Conservation (phyloP, 768 basidiomycete species). For the Gelatoporia subvermispora region DNA sequence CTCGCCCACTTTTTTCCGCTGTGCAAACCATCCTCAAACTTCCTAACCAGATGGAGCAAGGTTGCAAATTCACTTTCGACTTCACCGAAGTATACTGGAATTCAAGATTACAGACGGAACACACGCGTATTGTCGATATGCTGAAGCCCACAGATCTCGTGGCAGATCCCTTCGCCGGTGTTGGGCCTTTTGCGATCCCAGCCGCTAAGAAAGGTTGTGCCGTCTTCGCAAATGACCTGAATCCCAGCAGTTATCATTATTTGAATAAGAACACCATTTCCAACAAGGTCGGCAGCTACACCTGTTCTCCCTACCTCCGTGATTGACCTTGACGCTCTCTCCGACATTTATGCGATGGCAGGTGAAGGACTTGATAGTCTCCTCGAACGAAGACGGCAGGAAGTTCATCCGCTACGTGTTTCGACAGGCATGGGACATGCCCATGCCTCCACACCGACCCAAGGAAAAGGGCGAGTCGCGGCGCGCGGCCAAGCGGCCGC, state of each 20-base stretch:
- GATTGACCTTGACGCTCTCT: background rate
- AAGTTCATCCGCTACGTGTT: conserved; percentile 72
- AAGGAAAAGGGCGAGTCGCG: no score
- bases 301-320: no score
- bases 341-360: conserved; percentile 24
- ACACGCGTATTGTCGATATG: conserved; percentile 71
- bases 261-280: conserved; percentile 63
- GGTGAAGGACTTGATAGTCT: conserved; percentile 68
- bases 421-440: conserved; percentile 48
- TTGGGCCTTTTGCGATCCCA: conserved; percentile 93
- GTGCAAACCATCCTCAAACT: background rate
- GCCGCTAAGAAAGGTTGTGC: conserved; percentile 88
- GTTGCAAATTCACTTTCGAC: conserved; percentile 88
- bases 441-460: conserved; percentile 47
- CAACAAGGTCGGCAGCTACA: conserved; percentile 60
- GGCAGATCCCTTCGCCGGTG: conserved; percentile 94
- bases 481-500: no score
- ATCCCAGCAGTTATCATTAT: conserved; percentile 82
- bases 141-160: conserved; percentile 77
- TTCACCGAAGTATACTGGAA: conserved; percentile 98
- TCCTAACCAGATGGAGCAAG: conserved; percentile 64
- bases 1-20: background rate
- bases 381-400: conserved; percentile 81
- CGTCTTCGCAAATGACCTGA: conserved; percentile 91
- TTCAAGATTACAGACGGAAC: conserved; percentile 88